phyloP scores from a whole-genome alignment of 2,329 filamentous ascomycete species.

The Penicillium oxalicum region DNA sequence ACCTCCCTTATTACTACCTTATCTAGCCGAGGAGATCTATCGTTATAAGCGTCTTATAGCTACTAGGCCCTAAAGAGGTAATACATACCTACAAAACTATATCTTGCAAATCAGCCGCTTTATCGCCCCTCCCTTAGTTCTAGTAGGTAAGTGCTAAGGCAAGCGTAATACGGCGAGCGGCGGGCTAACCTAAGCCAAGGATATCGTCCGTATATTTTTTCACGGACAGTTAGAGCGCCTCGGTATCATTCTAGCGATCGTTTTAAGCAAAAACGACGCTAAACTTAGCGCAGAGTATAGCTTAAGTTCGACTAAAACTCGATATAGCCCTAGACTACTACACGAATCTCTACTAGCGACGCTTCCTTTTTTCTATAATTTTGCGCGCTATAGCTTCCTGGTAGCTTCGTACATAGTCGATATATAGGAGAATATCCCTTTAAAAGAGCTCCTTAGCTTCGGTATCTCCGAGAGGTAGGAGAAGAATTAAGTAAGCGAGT shows the following conservation, averaged over 20 bases:
- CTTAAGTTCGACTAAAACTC: slow-evolving; percentile 3
- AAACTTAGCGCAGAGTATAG: slow-evolving; percentile 4
- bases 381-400: background rate
- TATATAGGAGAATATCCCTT: slow-evolving; percentile 4
- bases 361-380: slow-evolving; percentile 1
- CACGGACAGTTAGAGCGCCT: slow-evolving; percentile 12
- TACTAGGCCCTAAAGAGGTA: slow-evolving; percentile 15
- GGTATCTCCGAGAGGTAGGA: slow-evolving; percentile 1
- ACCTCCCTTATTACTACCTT: slow-evolving; percentile 13
- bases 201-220: slow-evolving; percentile 13
- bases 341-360: background rate
- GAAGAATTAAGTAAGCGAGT: slow-evolving; percentile 12
- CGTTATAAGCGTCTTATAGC: slow-evolving; percentile 23
- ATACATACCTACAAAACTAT: slow-evolving; percentile 9
- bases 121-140: slow-evolving; percentile 8
- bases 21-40: slow-evolving; percentile 22
- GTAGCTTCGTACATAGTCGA: slow-evolving; percentile 1
- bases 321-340: background rate
- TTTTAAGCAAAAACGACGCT: slow-evolving; percentile 9
- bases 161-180: slow-evolving; percentile 1
- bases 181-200: background rate
- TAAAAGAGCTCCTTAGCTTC: background rate
- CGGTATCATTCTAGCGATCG: slow-evolving; percentile 2
- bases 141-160: slow-evolving; percentile 4
- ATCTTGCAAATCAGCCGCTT: slow-evolving; percentile 13